Conservation (phyloP, 2,329 filamentous ascomycete genomes). For the Corniculantispora saksenae region DNA sequence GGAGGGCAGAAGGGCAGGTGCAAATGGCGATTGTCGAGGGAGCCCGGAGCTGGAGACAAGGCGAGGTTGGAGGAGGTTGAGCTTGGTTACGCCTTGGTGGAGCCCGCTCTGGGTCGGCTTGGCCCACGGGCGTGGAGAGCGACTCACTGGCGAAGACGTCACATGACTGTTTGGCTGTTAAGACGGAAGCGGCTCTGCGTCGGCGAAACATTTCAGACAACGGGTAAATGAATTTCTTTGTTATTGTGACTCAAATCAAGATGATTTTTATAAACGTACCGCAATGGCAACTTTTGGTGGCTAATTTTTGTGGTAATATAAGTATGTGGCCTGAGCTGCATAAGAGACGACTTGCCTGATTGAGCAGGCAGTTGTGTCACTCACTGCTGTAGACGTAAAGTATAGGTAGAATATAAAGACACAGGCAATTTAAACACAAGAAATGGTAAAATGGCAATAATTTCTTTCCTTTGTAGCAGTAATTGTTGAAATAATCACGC, state of each 20-base stretch:
- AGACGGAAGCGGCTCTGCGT: not conserved
- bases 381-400: no score
- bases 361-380: no score
- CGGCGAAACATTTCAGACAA: not conserved
- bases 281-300: no score
- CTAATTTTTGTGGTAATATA: no score
- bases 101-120: conserved; percentile 31
- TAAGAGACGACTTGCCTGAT: no score
- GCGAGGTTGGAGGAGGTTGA: conserved; percentile 42
- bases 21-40: conserved; percentile 22
- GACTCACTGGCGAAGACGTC: conserved; percentile 35
- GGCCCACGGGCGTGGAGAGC: conserved; percentile 26
- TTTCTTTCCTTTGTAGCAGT: no score
- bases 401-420: no score
- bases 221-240: not conserved
- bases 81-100: conserved; percentile 41
- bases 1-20: conserved; percentile 24
- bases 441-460: no score
- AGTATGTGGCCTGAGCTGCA: no score
- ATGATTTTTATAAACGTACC: not conserved
- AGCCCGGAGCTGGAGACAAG: conserved; percentile 29
- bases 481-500: no score
- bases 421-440: no score
- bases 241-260: not conserved
- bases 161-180: conserved; percentile 37